A percentile compares a stretch with the other conserved stretches of the same genome.
phyloP scores from a whole-genome alignment of 345 rosid genomes.

The Linum usitatissimum region DNA sequence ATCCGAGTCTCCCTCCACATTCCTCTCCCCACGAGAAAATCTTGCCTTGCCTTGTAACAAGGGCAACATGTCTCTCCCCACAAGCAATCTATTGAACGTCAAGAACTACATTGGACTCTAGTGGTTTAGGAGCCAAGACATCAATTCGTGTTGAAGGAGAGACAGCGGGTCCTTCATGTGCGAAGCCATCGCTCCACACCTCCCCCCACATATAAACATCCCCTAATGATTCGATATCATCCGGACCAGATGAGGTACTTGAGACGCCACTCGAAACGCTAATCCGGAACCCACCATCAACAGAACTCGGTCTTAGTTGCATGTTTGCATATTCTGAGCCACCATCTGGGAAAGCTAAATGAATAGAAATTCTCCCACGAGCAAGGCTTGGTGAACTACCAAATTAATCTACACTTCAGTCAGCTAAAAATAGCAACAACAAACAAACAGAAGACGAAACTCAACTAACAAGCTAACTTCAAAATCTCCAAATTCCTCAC shows the following conservation, averaged over 20 bases:
- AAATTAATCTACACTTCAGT: slow-evolving; percentile 38
- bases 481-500: not conserved
- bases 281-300: slow-evolving; percentile 74
- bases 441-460: not conserved
- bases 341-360: slow-evolving; percentile 64
- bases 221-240: slow-evolving; percentile 93
- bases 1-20: slow-evolving; percentile 94
- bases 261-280: slow-evolving; percentile 96
- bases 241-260: slow-evolving; percentile 92
- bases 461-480: not conserved
- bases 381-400: slow-evolving; percentile 33
- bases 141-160: slow-evolving; percentile 36
- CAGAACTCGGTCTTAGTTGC: slow-evolving; percentile 73
- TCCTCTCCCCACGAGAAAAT: slow-evolving; percentile 98
- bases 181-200: slow-evolving; percentile 64
- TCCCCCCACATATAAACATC: slow-evolving; percentile 97
- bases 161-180: slow-evolving; percentile 34
- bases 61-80: slow-evolving; percentile 70
- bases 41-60: slow-evolving; percentile 93
- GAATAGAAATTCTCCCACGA: slow-evolving; percentile 55
- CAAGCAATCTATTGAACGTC: slow-evolving; percentile 95
- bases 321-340: slow-evolving; percentile 73
- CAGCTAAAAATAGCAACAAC: slow-evolving; percentile 26
- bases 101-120: slow-evolving; percentile 86
- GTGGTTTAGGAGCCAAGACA: slow-evolving; percentile 60